Conservation (phyloP, 768 basidiomycete genomes). For the Russula griseocarnosa region DNA sequence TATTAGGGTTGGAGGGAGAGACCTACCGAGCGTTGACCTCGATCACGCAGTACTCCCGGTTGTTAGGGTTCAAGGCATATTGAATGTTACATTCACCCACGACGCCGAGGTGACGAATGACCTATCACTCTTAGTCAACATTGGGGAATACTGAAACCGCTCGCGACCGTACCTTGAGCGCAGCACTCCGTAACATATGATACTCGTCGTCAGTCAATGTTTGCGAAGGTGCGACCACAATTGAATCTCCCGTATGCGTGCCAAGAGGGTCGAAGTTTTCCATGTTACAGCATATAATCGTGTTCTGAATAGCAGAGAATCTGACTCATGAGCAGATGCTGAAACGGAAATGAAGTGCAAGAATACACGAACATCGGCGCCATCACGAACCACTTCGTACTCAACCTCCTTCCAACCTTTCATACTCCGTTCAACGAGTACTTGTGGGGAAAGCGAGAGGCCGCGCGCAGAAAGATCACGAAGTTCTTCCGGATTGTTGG, state of each 20-base stretch:
- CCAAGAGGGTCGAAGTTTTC: conserved; percentile 99
- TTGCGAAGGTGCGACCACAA: conserved; percentile 98
- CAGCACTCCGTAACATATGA: conserved; percentile 97
- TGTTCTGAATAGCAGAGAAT: conserved; percentile 57
- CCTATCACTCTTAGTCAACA: conserved; percentile 18
- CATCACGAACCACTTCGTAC: conserved; percentile 98
- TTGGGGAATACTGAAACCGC: background rate
- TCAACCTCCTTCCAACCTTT: conserved; percentile 99
- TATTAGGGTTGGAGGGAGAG: background rate
- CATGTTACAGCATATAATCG: conserved; percentile 99
- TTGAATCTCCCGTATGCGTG: conserved; percentile 98
- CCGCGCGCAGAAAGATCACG: conserved; percentile 91
- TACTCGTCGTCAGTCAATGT: conserved; percentile 97
- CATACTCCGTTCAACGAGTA: conserved; percentile 95
- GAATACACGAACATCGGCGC: conserved; percentile 72
- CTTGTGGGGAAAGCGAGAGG: conserved; percentile 87
- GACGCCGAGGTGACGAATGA: conserved; percentile 81
- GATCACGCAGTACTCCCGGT: conserved; percentile 95
- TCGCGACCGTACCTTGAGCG: conserved; percentile 70
- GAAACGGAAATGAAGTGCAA: background rate
- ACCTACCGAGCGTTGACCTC: conserved; percentile 90
- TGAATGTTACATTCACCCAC: conserved; percentile 97
- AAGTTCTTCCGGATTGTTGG: conserved; percentile 89
- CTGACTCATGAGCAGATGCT: background rate
- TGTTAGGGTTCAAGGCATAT: conserved; percentile 92